Evolutionary conservation across 352 stramenopile species (phyloP), one percentile per base, ranked within the genome.

Genomic region (Vaucheria bursata): DNA sequence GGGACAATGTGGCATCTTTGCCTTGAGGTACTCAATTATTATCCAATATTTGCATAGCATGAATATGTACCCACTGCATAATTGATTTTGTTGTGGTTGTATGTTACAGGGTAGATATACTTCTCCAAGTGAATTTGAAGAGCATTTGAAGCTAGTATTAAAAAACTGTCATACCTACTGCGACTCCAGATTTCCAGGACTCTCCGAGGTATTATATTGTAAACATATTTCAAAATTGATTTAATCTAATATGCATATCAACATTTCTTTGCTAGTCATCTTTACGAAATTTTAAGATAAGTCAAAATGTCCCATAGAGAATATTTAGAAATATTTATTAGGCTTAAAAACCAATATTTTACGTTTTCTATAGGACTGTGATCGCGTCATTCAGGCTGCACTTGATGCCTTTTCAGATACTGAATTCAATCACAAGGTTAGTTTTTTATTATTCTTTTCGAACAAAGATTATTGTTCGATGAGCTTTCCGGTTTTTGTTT

Each of bases 301-400:
- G n/a, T n/a, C n/a, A n/a, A n/a, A n/a, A n/a, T n/a, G n/a, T n/a
- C n/a, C n/a, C n/a, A n/a, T n/a, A n/a, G n/a, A n/a, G n/a, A n/a
- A n/a, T n/a, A n/a, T n/a, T n/a, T n/a, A n/a, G n/a, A n/a, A n/a
- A n/a, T n/a, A n/a, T n/a, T n/a, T n/a, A n/a, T n/a, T n/a, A n/a
- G n/a, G n/a, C n/a, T n/a, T n/a, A n/a, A n/a, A n/a, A n/a, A n/a
- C n/a, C n/a, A n/a, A n/a, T n/a, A n/a, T n/a, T n/a, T n/a, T n/a
- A n/a, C n/a, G n/a, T n/a, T n/a, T n/a, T n/a, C n/a, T n/a, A n/a
- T 34, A 68, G 53, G 53, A 68, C 53, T 68, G 53, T 7, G 53
- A 68, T 2, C 53, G 53, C 2, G 53, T 68, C 31, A 7, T 7
- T 2, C 2, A 68, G 53, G 53, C 8, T 7, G 53, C 53, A 2